Conservation (phyloP, 345 rosid species). For the Crucihimalaya himalaica region DNA sequence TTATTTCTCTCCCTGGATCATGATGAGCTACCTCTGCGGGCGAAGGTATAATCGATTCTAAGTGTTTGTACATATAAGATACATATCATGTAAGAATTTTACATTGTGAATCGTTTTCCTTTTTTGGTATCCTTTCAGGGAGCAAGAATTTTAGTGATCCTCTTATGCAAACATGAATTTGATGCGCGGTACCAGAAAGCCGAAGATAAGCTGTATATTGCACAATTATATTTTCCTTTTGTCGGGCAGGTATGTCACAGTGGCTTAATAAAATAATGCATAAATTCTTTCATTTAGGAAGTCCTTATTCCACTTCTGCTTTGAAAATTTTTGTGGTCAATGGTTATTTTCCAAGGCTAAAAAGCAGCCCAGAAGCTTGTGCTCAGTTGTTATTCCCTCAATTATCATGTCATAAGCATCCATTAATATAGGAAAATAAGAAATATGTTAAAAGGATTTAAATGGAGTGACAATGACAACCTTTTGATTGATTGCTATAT, state of each 20-base stretch:
- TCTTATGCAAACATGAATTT: conserved; percentile 94
- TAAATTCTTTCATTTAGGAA: conserved; percentile 19
- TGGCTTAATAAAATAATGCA: conserved; percentile 1
- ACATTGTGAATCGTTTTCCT: conserved; percentile 23
- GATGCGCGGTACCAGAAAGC: conserved; percentile 98
- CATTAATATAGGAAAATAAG: conserved; percentile 6
- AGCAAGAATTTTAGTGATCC: conserved; percentile 88
- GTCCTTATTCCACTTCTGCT: background rate
- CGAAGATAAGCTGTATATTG: conserved; percentile 96
- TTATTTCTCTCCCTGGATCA: conserved; percentile 97
- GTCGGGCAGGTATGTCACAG: conserved; percentile 73
- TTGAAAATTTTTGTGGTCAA: background rate
- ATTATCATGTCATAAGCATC: background rate
- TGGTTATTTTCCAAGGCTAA: conserved; percentile 12
- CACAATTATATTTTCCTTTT: conserved; percentile 91
- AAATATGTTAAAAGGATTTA: background rate
- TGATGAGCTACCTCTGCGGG: conserved; percentile 90
- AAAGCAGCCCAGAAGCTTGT: conserved; percentile 7
- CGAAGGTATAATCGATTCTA: conserved; percentile 56
- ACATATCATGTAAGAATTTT: conserved; percentile 20
- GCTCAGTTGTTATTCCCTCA: conserved; percentile 20
- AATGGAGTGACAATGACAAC: conserved; percentile 13
- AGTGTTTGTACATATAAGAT: conserved; percentile 21
- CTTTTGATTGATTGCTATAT: conserved; percentile 4
- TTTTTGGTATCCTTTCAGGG: conserved; percentile 59